phyloP scores from a whole-genome alignment of 805 yeast species.

The Candida patagonica region DNA sequence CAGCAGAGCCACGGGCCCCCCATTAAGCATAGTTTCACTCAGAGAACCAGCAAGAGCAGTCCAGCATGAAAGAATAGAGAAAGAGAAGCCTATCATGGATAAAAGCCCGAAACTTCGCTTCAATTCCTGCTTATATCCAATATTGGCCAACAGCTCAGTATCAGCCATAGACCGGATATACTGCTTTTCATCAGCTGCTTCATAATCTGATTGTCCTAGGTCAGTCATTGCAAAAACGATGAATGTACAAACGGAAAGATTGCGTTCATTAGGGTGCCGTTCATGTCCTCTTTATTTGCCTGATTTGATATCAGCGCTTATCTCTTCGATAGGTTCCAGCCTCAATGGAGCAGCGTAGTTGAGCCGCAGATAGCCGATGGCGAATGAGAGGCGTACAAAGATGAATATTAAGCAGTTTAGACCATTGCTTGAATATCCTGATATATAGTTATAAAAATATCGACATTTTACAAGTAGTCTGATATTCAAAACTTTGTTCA shows the following conservation, averaged over 20 bases:
- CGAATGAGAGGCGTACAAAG: too few species aligned
- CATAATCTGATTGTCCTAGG: not conserved
- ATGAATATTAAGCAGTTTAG: too few species aligned
- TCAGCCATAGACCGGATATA: slow-evolving; percentile 5
- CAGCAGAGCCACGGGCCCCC: slow-evolving; percentile 54
- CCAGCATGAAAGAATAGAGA: slow-evolving; percentile 54
- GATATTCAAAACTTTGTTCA: too few species aligned
- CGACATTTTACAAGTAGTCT: too few species aligned
- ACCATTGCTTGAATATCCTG: too few species aligned
- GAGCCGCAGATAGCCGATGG: too few species aligned
- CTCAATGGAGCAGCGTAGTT: too few species aligned
- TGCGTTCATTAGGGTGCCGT: too few species aligned
- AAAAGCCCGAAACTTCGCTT: slow-evolving; percentile 48
- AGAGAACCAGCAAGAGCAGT: slow-evolving; percentile 60
- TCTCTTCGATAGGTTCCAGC: too few species aligned
- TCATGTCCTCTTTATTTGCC: too few species aligned
- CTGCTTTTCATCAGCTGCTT: not conserved
- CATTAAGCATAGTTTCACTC: slow-evolving; percentile 48
- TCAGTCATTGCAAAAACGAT: not conserved
- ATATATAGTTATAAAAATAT: too few species aligned
- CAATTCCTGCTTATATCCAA: slow-evolving; percentile 58
- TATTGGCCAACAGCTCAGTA: slow-evolving; percentile 14
- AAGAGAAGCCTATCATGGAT: slow-evolving; percentile 42
- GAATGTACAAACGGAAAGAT: not conserved
- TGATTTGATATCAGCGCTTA: too few species aligned